Evolutionary conservation across 176 grass and related monocot species (phyloP), one percentile per base, ranked within the genome.

Genomic region (Guadua angustifolia): DNA sequence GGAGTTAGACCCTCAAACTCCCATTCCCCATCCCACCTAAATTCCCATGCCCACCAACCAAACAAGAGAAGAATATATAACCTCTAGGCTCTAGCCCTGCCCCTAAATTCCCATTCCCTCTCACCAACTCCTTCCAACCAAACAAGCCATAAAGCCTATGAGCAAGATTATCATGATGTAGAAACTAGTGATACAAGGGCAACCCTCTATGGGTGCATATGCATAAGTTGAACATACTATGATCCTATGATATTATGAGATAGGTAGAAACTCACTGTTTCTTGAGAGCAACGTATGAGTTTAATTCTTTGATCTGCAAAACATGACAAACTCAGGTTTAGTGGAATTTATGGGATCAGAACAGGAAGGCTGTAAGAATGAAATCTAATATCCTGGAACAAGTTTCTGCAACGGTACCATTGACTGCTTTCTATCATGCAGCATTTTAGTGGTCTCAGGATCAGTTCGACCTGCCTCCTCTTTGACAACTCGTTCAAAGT

Each of bases 231-330:
- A 52, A 55, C 56, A 79, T 24, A 17, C 13, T 72, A 15, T 36
- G 52, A 79, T 9, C 43, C 26, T 45, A 18, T 59, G 7, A 24
- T 4, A 44, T 29, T 21, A 66, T 7, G 32, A 69, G 84, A 77
- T 55, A 92, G 73, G 74, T 78, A 46, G 25, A 63, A 45, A 95
- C 95, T 93, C 79, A 98, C 95, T 95, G 93, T 78, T 98, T 98
- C 93, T 98, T 98, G 57, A 95, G 83, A 87, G 95, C 95, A 83
- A 98, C 95, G 52, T 87, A 98, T 36, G 95, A 95, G 68, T 98
- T 98, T 55, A 98, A 39, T 90, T 98, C 93, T 89, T 98, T 98
- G 86, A 98, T 95, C 95, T 98, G 89, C 73, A 76, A 90, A 93
- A 87, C 14, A 81, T 75, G 73, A 56, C 29, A 84, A 65, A 46